phyloP scores from a whole-genome alignment of 805 yeast species.

The Candida easanensis region DNA sequence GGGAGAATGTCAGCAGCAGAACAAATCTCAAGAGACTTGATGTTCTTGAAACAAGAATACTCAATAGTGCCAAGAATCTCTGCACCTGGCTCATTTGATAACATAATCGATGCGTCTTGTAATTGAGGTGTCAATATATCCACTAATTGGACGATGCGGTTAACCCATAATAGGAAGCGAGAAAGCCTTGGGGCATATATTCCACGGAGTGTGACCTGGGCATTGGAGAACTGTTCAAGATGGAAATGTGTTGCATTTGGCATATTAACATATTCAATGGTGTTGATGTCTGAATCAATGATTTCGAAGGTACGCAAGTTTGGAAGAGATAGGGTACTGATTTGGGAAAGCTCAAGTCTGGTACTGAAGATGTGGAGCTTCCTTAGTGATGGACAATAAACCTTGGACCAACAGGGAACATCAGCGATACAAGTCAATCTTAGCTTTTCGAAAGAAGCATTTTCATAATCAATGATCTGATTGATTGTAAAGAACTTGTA shows the following conservation, averaged over 20 bases:
- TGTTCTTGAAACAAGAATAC: conserved; percentile 8
- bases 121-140: conserved; percentile 10
- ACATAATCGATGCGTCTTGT: conserved; percentile 14
- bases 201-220: conserved; percentile 8
- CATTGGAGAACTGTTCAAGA: conserved; percentile 19
- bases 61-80: conserved; percentile 7
- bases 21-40: conserved; percentile 13
- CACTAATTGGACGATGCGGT: conserved; percentile 6
- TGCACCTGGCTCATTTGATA: conserved; percentile 18
- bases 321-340: conserved; percentile 4
- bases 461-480: conserved; percentile 11
- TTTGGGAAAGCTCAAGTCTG: conserved; percentile 1
- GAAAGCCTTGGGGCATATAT: conserved; percentile 13
- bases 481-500: conserved; percentile 8
- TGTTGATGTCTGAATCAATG: conserved; percentile 14
- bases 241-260: conserved; percentile 12
- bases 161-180: conserved; percentile 14
- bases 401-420: conserved; percentile 10
- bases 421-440: conserved; percentile 10
- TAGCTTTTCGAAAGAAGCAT: conserved; percentile 1
- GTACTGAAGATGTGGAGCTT: conserved; percentile 8
- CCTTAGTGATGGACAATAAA: conserved; percentile 9
- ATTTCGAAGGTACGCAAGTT: conserved; percentile 5
- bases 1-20: conserved; percentile 16
- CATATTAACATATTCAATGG: conserved; percentile 6